A percentile compares a stretch with the other conserved stretches of the same genome.
Conservation (phyloP, 2,329 filamentous ascomycete species). For the Penicillium hesseltinei region DNA sequence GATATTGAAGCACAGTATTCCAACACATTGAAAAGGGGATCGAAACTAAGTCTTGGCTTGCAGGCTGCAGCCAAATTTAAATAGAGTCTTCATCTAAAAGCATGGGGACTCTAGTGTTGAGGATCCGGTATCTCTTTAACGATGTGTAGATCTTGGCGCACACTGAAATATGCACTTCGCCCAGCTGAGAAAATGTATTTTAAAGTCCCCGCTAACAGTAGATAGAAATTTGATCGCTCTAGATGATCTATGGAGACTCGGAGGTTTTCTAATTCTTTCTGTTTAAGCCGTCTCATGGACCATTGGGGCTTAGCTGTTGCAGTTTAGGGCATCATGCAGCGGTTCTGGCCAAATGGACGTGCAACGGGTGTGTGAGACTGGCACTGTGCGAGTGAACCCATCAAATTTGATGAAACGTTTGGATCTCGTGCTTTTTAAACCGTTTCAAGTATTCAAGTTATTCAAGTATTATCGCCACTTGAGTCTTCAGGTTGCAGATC, state of each 20-base stretch:
- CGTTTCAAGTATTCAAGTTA: conserved; percentile 13
- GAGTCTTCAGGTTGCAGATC: conserved; percentile 11
- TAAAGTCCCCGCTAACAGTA: neutral
- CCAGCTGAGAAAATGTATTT: conserved; percentile 3
- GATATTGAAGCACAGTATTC: neutral
- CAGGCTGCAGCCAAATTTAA: conserved; percentile 5
- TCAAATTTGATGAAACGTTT: conserved; percentile 15
- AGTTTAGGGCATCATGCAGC: conserved; percentile 29
- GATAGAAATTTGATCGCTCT: neutral
- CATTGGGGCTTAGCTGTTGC: conserved; percentile 35
- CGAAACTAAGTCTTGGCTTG: conserved; percentile 6
- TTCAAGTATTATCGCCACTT: conserved; percentile 12
- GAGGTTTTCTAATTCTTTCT: neutral
- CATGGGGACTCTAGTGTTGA: neutral
- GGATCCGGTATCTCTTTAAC: neutral
- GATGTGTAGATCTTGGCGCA: conserved; percentile 7
- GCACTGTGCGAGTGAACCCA: conserved; percentile 14
- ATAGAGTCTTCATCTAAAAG: conserved; percentile 9
- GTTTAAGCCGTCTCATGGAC: conserved; percentile 25
- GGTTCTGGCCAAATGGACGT: conserved; percentile 24
- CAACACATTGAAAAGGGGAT: neutral
- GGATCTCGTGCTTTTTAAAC: neutral
- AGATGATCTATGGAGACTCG: conserved; percentile 5
- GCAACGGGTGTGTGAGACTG: conserved; percentile 24
- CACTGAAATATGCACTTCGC: conserved; percentile 8